phyloP scores from a whole-genome alignment of 805 yeast species.

The Wickerhamomyces tratensis region DNA sequence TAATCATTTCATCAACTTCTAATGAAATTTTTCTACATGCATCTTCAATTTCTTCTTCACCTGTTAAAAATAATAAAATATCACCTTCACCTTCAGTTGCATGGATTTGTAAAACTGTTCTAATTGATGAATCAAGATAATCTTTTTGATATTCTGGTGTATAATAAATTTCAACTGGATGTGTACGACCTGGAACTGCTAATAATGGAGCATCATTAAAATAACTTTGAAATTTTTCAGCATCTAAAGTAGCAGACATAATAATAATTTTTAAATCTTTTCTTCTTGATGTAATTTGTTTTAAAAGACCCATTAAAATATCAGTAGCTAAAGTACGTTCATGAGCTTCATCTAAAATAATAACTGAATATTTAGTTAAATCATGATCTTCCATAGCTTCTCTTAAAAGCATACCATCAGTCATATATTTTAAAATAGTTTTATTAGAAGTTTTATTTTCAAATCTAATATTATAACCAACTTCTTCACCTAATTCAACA shows the following conservation, averaged over 20 bases:
- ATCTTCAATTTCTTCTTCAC: constrained; percentile 97
- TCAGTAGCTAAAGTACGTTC: constrained; percentile 96
- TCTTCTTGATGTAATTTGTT: constrained; percentile 71
- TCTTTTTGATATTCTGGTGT: constrained; percentile 96
- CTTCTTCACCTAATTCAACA: constrained; percentile 85
- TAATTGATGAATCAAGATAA: constrained; percentile 87
- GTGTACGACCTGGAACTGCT: constrained; percentile 97
- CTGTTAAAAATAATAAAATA: constrained; percentile 77
- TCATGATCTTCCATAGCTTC: constrained; percentile 97
- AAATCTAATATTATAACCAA: constrained; percentile 91
- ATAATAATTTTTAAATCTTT: constrained; percentile 85
- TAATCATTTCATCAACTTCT: constrained; percentile 80
- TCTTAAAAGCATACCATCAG: constrained; percentile 95
- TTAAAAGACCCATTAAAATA: constrained; percentile 89
- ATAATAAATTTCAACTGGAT: constrained; percentile 92
- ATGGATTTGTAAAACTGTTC: constrained; percentile 93
- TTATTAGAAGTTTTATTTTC: constrained; percentile 77
- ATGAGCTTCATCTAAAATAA: constrained; percentile 95
- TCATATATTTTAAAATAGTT: constrained; percentile 89
- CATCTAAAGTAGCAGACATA: constrained; percentile 98
- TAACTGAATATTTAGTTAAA: constrained; percentile 72
- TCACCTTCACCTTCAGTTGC: constrained; percentile 96
- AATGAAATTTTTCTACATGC: constrained; percentile 83
- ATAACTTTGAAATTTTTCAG: constrained; percentile 87
- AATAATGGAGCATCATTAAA: constrained; percentile 87